Evolutionary conservation across 257 asterid genomes (phyloP), one percentile per base, ranked within the genome.

Genomic region (Primulina eburnea): DNA sequence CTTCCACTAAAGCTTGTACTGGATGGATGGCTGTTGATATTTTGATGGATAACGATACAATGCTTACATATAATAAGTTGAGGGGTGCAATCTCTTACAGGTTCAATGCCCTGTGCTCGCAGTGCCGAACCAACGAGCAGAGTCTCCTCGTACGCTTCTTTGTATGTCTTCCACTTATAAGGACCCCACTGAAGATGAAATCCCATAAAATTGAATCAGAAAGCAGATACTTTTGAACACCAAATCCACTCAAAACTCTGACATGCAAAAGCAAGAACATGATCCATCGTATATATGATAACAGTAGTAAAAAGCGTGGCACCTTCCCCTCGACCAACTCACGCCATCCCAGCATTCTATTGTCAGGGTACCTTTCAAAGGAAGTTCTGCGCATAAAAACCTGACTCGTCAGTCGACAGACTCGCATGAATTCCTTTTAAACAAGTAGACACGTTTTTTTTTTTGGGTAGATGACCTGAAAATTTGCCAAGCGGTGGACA

Each of bases 271-370:
- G n/a, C 28, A 58, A 47, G n/a, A 29, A 60, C 10, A 7, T 9
- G 50, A 64, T 34, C 56, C 29, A 21, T 24, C 20, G 24, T 3
- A 60, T 18, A 53, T 14, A 52, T 16, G 34, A 43, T 47, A 64
- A 38, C 16, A 7, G 38, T 26, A 37, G 60, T 50, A 58, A 73
- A 56, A 32, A 71, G 50, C 18, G 24, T 24, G 64, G 38, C 72
- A 92, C 96, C 92, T 87, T 80, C 33, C 82, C 92, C 2, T 80
- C 55, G 37, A 71, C 78, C 28, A 70, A 47, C 62, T 82, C 88
- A 10, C 98, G 95, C 95, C 97, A 90, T 62, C 97, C 98, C 10
- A 93, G 85, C 98, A 93, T 93, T 79, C 82, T 79, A 35, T 92
- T 93, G 53, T 74, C 87, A 38, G 98, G 81, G 79, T 87, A 75